Evolutionary conservation across 1,284 basidiomycete genomes (phyloP), one percentile per base, ranked within the genome.

Genomic region (Baeospora myosura): DNA sequence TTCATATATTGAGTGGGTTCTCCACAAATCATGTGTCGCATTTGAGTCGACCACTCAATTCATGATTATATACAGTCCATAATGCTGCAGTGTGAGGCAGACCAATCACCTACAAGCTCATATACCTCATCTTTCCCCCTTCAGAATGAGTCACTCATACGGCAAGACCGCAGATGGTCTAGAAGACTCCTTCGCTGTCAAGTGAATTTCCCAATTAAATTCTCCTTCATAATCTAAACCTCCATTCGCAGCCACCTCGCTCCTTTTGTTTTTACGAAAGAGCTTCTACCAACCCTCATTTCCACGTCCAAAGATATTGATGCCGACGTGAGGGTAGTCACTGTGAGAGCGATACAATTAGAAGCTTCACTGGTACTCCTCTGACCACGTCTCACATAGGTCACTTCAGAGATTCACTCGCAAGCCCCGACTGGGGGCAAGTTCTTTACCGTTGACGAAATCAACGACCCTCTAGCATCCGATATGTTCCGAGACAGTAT

Each of bases 281-380:
- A 62, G 5, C 61, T 79, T 4, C 62, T 78, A 20, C 70, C 74
- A 0, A 48, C 76, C 6, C 51, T 78, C 20, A 63, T 62, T 39
- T 57, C 62, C 34, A 76, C 76, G 0, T 65, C 71, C 1, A 51
- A 63, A 20, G 53, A 66, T 40, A 61, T 64, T 2, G 59, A 58
- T 25, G 58, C 67, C 0, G 76, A 78, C 46, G 72, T 76, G 26
- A 69, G 76, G 12, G 58, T 78, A 14, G 60, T 77, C 3, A 64
- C 62, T 35, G 76, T 76, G 30, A 37, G 69, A 50, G 3, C 7
- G 8, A 17, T 23, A 22, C 21, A 17, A 33, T 17, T 38, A 40
- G n/a, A 4, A 6, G 26, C 24, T 29, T 30, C 25, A 23, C 0
- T 20, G 7, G 11, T 28, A 23, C 24, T 24, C 10, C 14, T 4